Evolutionary conservation across 768 basidiomycete genomes (phyloP), one percentile per base, ranked within the genome.

Genomic region (Pisolithus orientalis): DNA sequence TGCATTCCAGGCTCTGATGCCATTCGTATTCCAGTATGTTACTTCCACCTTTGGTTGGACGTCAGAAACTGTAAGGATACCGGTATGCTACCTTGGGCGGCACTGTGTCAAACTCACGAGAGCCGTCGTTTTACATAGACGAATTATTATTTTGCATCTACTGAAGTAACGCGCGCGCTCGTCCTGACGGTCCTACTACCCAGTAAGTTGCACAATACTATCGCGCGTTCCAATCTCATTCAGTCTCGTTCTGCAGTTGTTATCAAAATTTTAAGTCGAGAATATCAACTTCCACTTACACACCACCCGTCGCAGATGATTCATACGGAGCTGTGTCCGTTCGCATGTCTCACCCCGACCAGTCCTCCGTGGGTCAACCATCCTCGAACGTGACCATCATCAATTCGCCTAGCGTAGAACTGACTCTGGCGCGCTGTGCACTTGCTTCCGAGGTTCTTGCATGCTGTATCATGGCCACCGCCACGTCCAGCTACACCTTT

Each of bases 91-190:
- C 27, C 38, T 21, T 24, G 16, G 21, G n/a, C 53, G 42, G 27
- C 39, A n/a, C 50, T 44, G 31, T 24, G 27, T 44, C 53, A 48
- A 48, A 50, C 51, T 32, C 31, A 32, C 31, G 31, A 21, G 31
- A 16, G 40, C 9, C 21, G 21, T 5, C 40, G 11, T 28, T 44
- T 27, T 51, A 21, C 21, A 21, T 21, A 89, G 87, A 63, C 83
- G n/a, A 86, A 86, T n/a, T 89, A 89, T 60, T 89, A 76, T 71
- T 59, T 88, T 10, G 84, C 80, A 52, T 58, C 78, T 10, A 61
- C 81, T 9, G 81, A 82, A 6, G 69, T 69, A 31, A 62, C 72
- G 1, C 76, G 85, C 4, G 84, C 85, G 0, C 4, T 79, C 2
- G 77, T 78, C 59, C 66, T 90, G 55, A 69, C 79, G 1, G 43